phyloP scores from a whole-genome alignment of 2,329 filamentous ascomycete species.

The Ophiostoma quercus region DNA sequence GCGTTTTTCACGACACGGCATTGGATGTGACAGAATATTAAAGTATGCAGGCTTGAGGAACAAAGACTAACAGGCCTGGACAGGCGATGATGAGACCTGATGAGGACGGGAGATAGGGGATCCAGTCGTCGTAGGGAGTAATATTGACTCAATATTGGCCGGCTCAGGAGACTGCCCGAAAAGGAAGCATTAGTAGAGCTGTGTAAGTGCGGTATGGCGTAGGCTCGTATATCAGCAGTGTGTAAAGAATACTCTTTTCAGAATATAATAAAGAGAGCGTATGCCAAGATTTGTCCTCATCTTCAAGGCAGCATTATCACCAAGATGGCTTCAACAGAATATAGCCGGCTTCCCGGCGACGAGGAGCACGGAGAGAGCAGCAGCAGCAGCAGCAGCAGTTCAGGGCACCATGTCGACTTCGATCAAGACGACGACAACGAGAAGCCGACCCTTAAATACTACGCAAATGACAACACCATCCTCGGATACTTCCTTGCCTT shows the following conservation, averaged over 20 bases:
- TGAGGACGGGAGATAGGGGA: no score
- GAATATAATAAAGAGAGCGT: no score
- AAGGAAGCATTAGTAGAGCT: no score
- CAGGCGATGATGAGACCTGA: no score
- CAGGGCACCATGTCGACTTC: background rate
- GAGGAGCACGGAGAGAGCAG: background rate
- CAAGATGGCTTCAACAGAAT: background rate
- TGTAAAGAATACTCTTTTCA: no score
- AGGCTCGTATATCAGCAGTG: no score
- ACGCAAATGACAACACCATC: background rate
- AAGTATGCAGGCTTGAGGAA: background rate
- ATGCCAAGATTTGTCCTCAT: background rate
- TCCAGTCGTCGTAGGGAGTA: no score
- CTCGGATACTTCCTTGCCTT: background rate
- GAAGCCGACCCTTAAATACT: background rate
- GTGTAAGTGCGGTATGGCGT: no score
- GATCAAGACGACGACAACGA: background rate
- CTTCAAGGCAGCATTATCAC: background rate
- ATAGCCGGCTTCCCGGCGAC: background rate
- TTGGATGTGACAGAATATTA: background rate
- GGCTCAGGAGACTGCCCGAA: no score
- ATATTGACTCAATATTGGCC: no score
- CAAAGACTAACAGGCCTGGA: background rate
- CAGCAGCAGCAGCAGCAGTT: constrained; percentile 5
- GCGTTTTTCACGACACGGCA: background rate